Percentiles rank a stretch among this genome's conserved stretches.
phyloP scores from a whole-genome alignment of 768 basidiomycete species.

The Naganishia vaughanmartiniae region DNA sequence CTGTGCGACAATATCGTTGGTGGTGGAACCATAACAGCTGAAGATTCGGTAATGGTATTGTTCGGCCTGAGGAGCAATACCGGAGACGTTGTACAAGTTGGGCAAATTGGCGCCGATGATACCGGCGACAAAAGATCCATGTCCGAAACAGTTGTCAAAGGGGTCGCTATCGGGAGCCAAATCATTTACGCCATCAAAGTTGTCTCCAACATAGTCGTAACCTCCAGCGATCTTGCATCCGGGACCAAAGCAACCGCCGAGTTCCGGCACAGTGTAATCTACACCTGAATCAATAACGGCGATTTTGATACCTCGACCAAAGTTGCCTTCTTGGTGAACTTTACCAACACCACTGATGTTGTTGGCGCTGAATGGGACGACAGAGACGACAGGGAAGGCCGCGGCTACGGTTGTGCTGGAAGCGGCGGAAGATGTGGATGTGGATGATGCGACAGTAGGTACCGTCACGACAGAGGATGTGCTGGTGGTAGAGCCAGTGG shows the following conservation, averaged over 20 bases:
- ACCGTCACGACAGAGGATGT: constrained; percentile 16
- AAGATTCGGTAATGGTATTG: constrained; percentile 60
- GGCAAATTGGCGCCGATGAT: constrained; percentile 62
- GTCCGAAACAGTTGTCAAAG: constrained; percentile 47
- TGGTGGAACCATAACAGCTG: constrained; percentile 59
- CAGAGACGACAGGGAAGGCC: not conserved
- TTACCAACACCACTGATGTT: constrained; percentile 63
- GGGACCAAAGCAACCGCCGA: constrained; percentile 51
- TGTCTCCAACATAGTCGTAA: constrained; percentile 49
- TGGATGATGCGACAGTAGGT: constrained; percentile 29
- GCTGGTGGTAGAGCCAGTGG: constrained; percentile 20
- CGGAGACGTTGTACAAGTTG: constrained; percentile 66
- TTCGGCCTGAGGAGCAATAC: constrained; percentile 65
- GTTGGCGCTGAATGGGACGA: constrained; percentile 43
- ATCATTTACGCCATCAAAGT: constrained; percentile 41
- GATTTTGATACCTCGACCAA: constrained; percentile 66
- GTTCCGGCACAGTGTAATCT: constrained; percentile 48
- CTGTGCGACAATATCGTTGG: constrained; percentile 54
- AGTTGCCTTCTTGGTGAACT: constrained; percentile 63
- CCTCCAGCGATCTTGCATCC: constrained; percentile 52
- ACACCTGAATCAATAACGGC: constrained; percentile 58
- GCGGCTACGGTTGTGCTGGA: constrained; percentile 14
- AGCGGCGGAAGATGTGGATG: constrained; percentile 5
- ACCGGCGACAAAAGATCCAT: constrained; percentile 55
- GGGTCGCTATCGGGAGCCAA: constrained; percentile 48